Evolutionary conservation across 2,329 filamentous ascomycete genomes (phyloP).

Genomic region (Penicillium sp.): DNA sequence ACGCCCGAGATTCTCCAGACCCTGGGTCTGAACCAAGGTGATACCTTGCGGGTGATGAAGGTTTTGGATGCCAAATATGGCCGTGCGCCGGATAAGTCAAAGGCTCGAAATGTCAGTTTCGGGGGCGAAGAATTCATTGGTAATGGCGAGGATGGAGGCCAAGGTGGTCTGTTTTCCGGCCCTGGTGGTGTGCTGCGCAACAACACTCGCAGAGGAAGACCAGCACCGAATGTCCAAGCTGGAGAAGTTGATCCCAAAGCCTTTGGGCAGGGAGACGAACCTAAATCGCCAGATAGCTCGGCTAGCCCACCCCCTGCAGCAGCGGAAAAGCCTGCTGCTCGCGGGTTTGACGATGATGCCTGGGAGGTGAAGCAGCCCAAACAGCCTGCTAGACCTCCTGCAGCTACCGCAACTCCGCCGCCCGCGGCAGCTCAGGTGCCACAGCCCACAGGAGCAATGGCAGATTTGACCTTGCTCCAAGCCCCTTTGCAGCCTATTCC

Average conservation of each 20-base stretch:
- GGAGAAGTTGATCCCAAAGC: constrained; percentile 84
- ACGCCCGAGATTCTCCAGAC: constrained; percentile 78
- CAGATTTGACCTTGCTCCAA: constrained; percentile 65
- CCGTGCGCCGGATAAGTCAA: constrained; percentile 58
- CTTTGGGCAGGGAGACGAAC: constrained; percentile 65
- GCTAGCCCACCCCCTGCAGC: constrained; percentile 52
- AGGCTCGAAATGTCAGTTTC: constrained; percentile 55
- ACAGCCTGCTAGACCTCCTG: constrained; percentile 48
- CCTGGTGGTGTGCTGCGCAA: constrained; percentile 88
- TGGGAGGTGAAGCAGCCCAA: constrained; percentile 91
- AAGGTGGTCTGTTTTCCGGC: constrained; percentile 81
- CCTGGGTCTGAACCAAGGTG: constrained; percentile 90
- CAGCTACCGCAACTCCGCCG: constrained; percentile 29
- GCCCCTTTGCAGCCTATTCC: constrained; percentile 58
- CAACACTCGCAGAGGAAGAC: constrained; percentile 89
- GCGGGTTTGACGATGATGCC: constrained; percentile 91
- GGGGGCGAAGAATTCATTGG: constrained; percentile 53
- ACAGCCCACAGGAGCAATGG: constrained; percentile 66
- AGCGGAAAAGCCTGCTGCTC: constrained; percentile 49
- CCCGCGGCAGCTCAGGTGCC: constrained; percentile 34
- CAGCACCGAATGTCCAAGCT: constrained; percentile 79
- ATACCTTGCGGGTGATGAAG: constrained; percentile 94
- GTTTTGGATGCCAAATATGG: constrained; percentile 76
- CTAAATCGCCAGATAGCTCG: constrained; percentile 42
- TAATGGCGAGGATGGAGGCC: constrained; percentile 59